Evolutionary conservation across 495 filamentous ascomycete genomes (phyloP), one percentile per base, ranked within the genome.

Genomic region (Extremus antarcticus): DNA sequence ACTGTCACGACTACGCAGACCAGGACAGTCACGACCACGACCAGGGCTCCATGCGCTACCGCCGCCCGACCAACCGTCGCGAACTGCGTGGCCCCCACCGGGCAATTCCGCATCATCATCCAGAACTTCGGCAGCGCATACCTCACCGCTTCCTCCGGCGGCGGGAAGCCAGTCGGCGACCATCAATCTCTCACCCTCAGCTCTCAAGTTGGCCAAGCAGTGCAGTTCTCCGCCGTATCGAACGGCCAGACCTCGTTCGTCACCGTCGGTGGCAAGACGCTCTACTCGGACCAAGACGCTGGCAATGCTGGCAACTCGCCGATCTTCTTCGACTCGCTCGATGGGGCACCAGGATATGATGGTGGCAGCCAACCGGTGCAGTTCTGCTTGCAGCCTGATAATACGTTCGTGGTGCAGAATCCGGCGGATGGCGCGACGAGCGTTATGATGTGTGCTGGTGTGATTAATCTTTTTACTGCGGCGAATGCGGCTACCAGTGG

Each of bases 381-480:
- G 40, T 57, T 57, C 48, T 57, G 55, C 38, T 15, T 57, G 47
- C 38, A 47, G 19, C 13, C 38, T 2, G 55, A 52, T 32, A 46
- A 47, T 22, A 35, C 29, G 19, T 57, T 57, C 40, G 13, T 45
- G 38, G 55, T 52, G 21, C 35, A 25, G 45, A 56, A 50, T 43
- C 46, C 54, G 45, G 19, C 40, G 9, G 35, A 13, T 50, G 35
- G 54, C 7, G 47, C 35, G 1, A 50, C 25, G 19, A 22, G 19
- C n/a, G 22, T 56, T 1, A 19, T 39, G 41, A 25, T 56, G 11
- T 56, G 54, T 21, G 38, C 29, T 20, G 45, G 48, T n/a, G 46
- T 9, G 29, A 1, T 56, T 19, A 41, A 41, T 15, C 19, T 56
- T 17, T 41, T 24, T 16, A 56, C 25, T 19, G 25, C 29, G 7